Base-by-base conservation (phyloP, 1,284 basidiomycete genomes). In the Pseudozyma hubeiensis region DNA sequence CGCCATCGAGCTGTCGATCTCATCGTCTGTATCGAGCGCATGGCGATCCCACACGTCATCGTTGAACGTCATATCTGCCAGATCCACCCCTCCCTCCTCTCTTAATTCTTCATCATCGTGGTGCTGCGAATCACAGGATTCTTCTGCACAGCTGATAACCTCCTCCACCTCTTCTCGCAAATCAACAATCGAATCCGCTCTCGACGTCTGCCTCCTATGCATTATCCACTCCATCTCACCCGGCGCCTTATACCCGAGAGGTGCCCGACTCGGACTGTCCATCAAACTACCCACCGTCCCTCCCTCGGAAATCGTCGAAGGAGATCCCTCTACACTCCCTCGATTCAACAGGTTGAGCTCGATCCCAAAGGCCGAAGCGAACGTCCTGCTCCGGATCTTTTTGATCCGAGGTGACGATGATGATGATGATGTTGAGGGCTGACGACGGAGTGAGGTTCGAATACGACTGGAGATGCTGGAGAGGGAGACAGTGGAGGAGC, bases 311-410 rank as follows among this genome's bases (percentile, higher is more conserved):
- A 55, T 58, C 3, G 65, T 68, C n/a, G 54, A 54, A 10, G 65
- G 65, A 14, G 59, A 63, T 19, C 52, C 59, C 6, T 68, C 65
- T 5, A 61, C 53, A 34, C 45, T 16, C 31, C 45, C 7, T 45
- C 45, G 30, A 37, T 53, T 29, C 33, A 71, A 44, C 30, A 54
- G 10, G 16, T 35, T 31, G 29, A 71, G 45, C 52, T 71, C 68
- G 47, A 71, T 71, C 3, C 68, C 68, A 30, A 71, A 71, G 4
- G 68, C 68, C 0, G 58, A 62, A 3, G 68, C 68, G 35, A 71
- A 71, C 10, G 68, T 71, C 10, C 68, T 24, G 41, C 68, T 71
- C 0, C 68, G 52, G 33, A 71, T 40, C 47, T 66, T 71, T 40
- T 58, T 62, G 11, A 71, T 44, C 4, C 33, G 43, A 9, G 17